Percentiles rank a stretch among this genome's conserved stretches.
phyloP scores from a whole-genome alignment of 2,329 filamentous ascomycete species.

The Fragosphaeria purpurea region DNA sequence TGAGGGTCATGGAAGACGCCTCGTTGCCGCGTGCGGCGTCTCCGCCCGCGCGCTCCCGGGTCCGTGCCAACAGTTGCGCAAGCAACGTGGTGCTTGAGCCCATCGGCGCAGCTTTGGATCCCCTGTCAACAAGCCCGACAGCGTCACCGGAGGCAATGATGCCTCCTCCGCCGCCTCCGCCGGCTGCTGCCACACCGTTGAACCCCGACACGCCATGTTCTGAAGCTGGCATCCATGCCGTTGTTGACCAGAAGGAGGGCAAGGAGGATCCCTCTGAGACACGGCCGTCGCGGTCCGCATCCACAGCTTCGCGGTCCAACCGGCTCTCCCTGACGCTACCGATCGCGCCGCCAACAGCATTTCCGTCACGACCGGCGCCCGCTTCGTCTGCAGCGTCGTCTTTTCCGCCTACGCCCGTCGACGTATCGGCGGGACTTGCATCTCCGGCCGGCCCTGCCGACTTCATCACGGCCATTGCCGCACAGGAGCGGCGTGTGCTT shows the following conservation, averaged over 20 bases:
- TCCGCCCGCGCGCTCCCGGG: background rate
- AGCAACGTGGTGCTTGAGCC: background rate
- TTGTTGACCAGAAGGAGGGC: background rate
- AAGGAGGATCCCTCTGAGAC: constrained; percentile 29
- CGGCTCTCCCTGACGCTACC: constrained; percentile 52
- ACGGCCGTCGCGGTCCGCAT: constrained; percentile 42
- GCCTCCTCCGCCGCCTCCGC: constrained; percentile 27
- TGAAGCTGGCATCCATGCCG: background rate
- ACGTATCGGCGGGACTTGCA: constrained; percentile 28
- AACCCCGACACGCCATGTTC: constrained; percentile 4
- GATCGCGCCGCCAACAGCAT: constrained; percentile 44
- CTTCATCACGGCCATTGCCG: constrained; percentile 81
- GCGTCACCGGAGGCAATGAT: constrained; percentile 12
- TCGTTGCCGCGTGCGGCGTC: background rate
- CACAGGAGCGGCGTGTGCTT: constrained; percentile 81
- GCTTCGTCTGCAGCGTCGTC: constrained; percentile 31
- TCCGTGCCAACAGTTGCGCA: constrained; percentile 3
- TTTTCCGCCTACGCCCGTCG: constrained; percentile 40
- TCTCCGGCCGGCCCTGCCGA: constrained; percentile 48
- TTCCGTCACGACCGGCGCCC: constrained; percentile 42
- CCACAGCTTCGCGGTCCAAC: constrained; percentile 44
- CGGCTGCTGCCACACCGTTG: constrained; percentile 15
- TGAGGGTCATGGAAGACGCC: constrained; percentile 6
- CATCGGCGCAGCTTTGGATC: background rate
- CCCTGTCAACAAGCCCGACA: too few relatives aligned